These are phyloP conservation scores for Chamaenerion angustifolium DNA, from an alignment of 345 rosid species.

Conservation along the genomic window DNA sequence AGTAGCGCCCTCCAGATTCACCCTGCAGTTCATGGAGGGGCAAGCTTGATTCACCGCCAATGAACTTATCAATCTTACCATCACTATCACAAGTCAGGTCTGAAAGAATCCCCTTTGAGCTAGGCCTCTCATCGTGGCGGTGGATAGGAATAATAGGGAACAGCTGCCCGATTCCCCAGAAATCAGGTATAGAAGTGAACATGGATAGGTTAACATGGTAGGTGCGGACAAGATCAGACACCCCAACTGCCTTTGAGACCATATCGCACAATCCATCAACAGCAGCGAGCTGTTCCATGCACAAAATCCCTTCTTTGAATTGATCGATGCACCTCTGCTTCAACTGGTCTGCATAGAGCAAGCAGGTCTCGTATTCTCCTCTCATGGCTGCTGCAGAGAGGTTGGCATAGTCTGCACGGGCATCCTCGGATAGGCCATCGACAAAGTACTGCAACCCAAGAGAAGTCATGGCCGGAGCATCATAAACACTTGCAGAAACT, in stretches of 20 bases:
- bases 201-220: conserved; percentile 75
- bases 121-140: conserved; percentile 60
- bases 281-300: conserved; percentile 70
- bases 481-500: conserved; percentile 22
- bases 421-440: conserved; percentile 54
- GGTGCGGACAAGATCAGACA: conserved; percentile 39
- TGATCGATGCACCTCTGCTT: conserved; percentile 72
- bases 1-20: conserved; percentile 35
- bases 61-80: conserved; percentile 79
- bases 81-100: conserved; percentile 94
- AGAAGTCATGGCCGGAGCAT: conserved; percentile 15
- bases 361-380: conserved; percentile 59
- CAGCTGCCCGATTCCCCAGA: conserved; percentile 87
- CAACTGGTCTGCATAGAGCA: conserved; percentile 55
- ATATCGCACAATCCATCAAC: conserved; percentile 79
- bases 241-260: conserved; percentile 41
- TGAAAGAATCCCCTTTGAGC: conserved; percentile 54
- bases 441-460: conserved; percentile 38
- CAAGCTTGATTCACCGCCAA: conserved; percentile 74
- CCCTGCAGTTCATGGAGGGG: conserved; percentile 81
- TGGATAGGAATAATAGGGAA: conserved; percentile 92
- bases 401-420: conserved; percentile 38
- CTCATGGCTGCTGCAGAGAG: conserved; percentile 38
- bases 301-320: conserved; percentile 65
- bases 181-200: conserved; percentile 95